phyloP scores from a whole-genome alignment of 192 early-diverging fungal species.

The Phlyctochytrium bullatum region DNA sequence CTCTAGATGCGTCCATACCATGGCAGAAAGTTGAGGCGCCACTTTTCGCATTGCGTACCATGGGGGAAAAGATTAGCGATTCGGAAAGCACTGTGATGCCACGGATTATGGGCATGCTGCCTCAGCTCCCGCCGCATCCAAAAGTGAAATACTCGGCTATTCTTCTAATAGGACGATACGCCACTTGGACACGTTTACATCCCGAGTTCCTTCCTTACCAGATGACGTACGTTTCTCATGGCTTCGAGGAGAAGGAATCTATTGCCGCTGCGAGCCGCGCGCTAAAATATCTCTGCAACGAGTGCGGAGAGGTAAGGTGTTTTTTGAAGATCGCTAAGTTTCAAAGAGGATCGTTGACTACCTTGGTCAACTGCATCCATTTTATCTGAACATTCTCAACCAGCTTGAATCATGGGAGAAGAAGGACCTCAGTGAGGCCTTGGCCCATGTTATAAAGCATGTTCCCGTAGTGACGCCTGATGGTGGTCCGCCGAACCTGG shows the following conservation, averaged over 20 bases:
- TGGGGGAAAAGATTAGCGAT: constrained; percentile 79
- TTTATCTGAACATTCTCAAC: constrained; percentile 73
- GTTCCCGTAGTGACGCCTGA: constrained; percentile 53
- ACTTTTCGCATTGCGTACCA: constrained; percentile 87
- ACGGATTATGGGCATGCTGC: constrained; percentile 87
- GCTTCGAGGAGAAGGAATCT: constrained; percentile 84
- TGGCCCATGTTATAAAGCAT: constrained; percentile 84
- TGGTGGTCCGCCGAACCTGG: constrained; percentile 28
- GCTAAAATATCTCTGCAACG: constrained; percentile 85
- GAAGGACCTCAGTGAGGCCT: constrained; percentile 79
- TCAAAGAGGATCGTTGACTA: constrained; percentile 70
- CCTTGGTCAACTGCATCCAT: constrained; percentile 74
- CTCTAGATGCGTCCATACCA: constrained; percentile 42
- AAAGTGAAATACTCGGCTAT: constrained; percentile 96
- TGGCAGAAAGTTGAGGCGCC: constrained; percentile 98
- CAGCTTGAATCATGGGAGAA: constrained; percentile 68
- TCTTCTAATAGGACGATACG: constrained; percentile 93
- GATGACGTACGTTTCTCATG: constrained; percentile 84
- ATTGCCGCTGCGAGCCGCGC: constrained; percentile 83
- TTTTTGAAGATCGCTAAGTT: too few species aligned
- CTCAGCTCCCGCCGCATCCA: constrained; percentile 83
- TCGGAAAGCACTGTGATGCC: constrained; percentile 78
- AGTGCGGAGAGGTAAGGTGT: constrained; percentile 75
- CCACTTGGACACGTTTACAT: constrained; percentile 85
- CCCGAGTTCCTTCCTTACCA: constrained; percentile 91